Conservation (phyloP, 768 basidiomycete genomes). For the Suillus hirtellus region DNA sequence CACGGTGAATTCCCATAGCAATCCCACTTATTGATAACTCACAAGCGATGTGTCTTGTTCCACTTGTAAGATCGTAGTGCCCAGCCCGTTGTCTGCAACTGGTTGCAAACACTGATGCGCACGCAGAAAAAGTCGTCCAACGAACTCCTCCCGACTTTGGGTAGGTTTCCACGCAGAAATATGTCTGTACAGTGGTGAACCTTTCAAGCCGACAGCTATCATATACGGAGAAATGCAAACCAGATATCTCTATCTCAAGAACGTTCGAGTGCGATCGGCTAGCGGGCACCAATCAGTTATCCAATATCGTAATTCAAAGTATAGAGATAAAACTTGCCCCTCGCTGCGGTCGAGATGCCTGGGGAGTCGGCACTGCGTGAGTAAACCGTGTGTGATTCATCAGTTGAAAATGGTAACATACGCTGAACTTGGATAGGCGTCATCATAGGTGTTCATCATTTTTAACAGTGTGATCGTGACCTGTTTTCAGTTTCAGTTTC, state of each 20-base stretch:
- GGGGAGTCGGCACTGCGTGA: neutral
- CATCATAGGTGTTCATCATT: slow-evolving; percentile 1
- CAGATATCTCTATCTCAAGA: neutral
- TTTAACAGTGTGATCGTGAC: neutral
- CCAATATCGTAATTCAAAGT: neutral
- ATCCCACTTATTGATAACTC: neutral
- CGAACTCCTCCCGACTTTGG: neutral
- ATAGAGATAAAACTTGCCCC: neutral
- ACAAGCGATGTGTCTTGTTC: neutral
- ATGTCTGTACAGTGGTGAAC: neutral
- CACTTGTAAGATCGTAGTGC: slow-evolving; percentile 2
- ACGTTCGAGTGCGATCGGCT: neutral
- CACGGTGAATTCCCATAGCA: neutral
- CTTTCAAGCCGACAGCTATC: neutral
- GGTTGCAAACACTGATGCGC: neutral
- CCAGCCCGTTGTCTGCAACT: slow-evolving; percentile 1
- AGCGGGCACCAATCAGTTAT: neutral
- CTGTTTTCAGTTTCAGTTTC: neutral
- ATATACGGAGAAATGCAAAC: neutral
- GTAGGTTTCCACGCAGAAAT: neutral
- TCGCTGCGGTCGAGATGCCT: neutral
- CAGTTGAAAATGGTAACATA: neutral
- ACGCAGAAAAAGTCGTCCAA: slow-evolving; percentile 4
- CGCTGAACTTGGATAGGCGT: neutral
- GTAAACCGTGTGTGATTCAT: neutral